Base-by-base conservation (phyloP, 139 green algal species). In the Gonium pectorale region DNA sequence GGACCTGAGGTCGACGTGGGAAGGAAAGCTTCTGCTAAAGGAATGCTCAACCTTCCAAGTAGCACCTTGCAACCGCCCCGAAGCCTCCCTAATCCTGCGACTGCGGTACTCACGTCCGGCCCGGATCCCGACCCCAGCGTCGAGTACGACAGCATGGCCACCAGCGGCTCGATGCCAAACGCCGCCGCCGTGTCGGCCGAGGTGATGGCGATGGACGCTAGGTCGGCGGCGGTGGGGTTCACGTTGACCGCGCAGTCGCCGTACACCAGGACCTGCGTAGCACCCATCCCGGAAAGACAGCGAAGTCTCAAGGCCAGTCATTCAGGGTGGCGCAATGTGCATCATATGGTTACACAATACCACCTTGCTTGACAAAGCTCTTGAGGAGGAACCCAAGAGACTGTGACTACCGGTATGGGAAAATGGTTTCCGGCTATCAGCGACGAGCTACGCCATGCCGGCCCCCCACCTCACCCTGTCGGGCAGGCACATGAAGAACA, bases 401-500 rank as follows among this genome's bases (percentile, higher is more conserved):
- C n/a, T n/a, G n/a, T n/a, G n/a, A n/a, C n/a, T n/a, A n/a, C n/a
- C n/a, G n/a, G n/a, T n/a, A n/a, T n/a, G n/a, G n/a, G n/a, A n/a
- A n/a, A n/a, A n/a, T n/a, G n/a, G n/a, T n/a, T n/a, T n/a, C n/a
- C n/a, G n/a, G n/a, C n/a, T n/a, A n/a, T n/a, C n/a, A n/a, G n/a
- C n/a, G n/a, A n/a, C n/a, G n/a, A n/a, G n/a, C 69, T 38, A 11
- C 29, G n/a, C n/a, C n/a, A 31, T 8, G 27, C 69, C 44, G 44
- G 6, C 29, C 69, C 44, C 8, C 22, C 43, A 4, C 44, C 29
- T 44, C 43, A 94, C 93, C 86, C 89, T 91, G 88, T 98, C 94
- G 17, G 95, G 96, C 40, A 98, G 89, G 82, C 95, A 96, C 96
- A 98, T 98, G 93, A 98, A 97, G 91, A 98, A 98, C 8, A 98